Conservation (phyloP, 257 asterid species). For the Cordia subcordata region DNA sequence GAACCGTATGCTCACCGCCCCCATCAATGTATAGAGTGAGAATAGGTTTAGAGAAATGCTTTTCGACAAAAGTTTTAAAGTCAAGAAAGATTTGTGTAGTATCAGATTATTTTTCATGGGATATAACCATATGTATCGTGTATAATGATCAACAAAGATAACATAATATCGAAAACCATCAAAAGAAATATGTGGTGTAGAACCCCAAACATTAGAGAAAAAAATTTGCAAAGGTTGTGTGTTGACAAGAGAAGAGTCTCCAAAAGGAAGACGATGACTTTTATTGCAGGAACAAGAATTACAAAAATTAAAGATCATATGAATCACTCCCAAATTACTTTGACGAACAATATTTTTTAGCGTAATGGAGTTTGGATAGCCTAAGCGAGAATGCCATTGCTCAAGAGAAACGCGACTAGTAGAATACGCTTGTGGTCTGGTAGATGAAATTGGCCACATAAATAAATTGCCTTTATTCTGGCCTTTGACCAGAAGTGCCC, state of each 20-base stretch:
- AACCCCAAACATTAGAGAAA: neutral
- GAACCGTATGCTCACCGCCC: neutral
- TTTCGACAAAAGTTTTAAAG: constrained; percentile 6
- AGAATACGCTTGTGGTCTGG: neutral
- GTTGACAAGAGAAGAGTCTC: neutral
- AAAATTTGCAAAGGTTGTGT: neutral
- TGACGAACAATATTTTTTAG: neutral
- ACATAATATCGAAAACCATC: constrained; percentile 11
- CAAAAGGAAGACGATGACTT: neutral
- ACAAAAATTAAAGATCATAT: neutral
- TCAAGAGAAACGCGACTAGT: neutral
- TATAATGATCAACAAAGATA: constrained; percentile 10
- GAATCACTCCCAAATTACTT: neutral
- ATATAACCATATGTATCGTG: neutral
- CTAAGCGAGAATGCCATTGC: neutral
- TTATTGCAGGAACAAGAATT: constrained; percentile 2
- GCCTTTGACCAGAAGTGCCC: neutral
- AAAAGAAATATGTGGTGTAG: neutral
- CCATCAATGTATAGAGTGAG: neutral
- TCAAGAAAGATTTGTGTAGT: neutral
- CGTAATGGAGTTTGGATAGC: neutral
- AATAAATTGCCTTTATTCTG: neutral
- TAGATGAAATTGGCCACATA: neutral
- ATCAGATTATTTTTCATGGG: neutral
- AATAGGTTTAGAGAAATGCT: neutral